Percentiles rank a stretch among this genome's conserved stretches.
Conservation (phyloP, 352 stramenopile species). For the Globisporangium nagaii region DNA sequence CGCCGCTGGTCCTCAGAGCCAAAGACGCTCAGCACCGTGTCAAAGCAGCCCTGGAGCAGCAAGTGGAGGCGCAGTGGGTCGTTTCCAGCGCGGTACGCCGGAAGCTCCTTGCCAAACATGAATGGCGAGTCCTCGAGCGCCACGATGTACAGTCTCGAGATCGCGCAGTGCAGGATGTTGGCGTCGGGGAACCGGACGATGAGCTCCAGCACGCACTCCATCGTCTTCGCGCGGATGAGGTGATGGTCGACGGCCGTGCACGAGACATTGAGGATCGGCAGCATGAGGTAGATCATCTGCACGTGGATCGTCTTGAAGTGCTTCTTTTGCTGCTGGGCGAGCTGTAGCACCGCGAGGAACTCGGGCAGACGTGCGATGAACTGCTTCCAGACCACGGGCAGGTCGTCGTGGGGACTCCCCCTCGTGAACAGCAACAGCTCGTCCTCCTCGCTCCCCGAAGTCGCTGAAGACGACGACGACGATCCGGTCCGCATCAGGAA, state of each 20-base stretch:
- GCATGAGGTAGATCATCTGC: slow-evolving; percentile 70
- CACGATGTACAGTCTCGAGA: slow-evolving; percentile 66
- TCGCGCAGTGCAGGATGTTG: slow-evolving; percentile 62
- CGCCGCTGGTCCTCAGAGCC: slow-evolving; percentile 9
- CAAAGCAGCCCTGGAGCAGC: slow-evolving; percentile 37
- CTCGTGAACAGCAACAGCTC: slow-evolving; percentile 18
- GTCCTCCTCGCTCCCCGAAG: slow-evolving; percentile 1
- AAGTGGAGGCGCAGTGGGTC: slow-evolving; percentile 51
- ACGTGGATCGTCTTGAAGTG: slow-evolving; percentile 59
- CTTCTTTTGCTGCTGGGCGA: slow-evolving; percentile 9
- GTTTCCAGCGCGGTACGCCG: slow-evolving; percentile 44
- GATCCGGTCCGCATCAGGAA: too few relatives aligned
- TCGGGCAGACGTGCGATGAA: slow-evolving; percentile 39
- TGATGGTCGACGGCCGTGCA: slow-evolving; percentile 48
- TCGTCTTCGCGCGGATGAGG: slow-evolving; percentile 29
- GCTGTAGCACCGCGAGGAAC: slow-evolving; percentile 30
- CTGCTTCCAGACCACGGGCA: slow-evolving; percentile 58
- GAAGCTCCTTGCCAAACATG: slow-evolving; percentile 78
- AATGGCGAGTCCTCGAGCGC: slow-evolving; percentile 73
- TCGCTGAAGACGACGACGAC: background rate
- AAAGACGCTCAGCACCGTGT: slow-evolving; percentile 38
- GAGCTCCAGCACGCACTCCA: slow-evolving; percentile 79
- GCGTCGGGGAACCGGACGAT: slow-evolving; percentile 90
- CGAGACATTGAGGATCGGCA: slow-evolving; percentile 69
- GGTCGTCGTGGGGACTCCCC: slow-evolving; percentile 44